Evolutionary conservation across 2,329 filamentous ascomycete species (phyloP).

Genomic region (Penicillium sp.): DNA sequence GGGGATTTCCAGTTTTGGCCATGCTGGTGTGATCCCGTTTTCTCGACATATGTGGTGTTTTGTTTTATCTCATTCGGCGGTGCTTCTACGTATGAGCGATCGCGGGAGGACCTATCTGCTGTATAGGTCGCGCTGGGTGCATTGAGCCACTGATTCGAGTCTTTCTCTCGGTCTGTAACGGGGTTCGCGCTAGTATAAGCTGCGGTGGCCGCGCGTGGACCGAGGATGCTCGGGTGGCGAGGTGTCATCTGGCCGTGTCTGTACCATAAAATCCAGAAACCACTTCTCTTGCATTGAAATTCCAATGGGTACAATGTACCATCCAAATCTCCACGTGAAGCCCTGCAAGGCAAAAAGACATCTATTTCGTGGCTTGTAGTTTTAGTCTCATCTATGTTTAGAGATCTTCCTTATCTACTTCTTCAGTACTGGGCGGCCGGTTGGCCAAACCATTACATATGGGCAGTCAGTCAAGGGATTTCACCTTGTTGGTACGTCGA

Average conservation of each 20-base stretch:
- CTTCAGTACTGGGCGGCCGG: not conserved
- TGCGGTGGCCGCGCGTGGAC: constrained; percentile 3
- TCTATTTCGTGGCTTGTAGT: not conserved
- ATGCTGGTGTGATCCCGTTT: constrained; percentile 22
- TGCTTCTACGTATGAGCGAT: constrained; percentile 20
- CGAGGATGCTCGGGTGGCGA: not conserved
- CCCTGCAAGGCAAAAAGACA: no score
- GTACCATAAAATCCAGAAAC: constrained; percentile 15
- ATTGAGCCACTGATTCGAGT: not conserved
- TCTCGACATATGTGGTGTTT: constrained; percentile 29
- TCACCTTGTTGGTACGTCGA: not conserved
- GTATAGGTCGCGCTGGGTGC: constrained; percentile 28
- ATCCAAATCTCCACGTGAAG: not conserved
- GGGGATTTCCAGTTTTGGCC: constrained; percentile 15
- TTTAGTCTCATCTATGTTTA: not conserved
- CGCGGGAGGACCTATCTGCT: constrained; percentile 35
- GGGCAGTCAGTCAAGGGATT: not conserved
- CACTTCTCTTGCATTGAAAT: constrained; percentile 10
- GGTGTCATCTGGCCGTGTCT: constrained; percentile 9
- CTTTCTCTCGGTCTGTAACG: not conserved
- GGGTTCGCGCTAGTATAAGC: constrained; percentile 13
- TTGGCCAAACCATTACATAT: not conserved
- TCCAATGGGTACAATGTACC: not conserved
- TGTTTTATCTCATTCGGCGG: constrained; percentile 23
- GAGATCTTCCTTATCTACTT: not conserved